Evolutionary conservation across 2,329 filamentous ascomycete genomes (phyloP).

Genomic region (Pyrenophora tritici-repentis): DNA sequence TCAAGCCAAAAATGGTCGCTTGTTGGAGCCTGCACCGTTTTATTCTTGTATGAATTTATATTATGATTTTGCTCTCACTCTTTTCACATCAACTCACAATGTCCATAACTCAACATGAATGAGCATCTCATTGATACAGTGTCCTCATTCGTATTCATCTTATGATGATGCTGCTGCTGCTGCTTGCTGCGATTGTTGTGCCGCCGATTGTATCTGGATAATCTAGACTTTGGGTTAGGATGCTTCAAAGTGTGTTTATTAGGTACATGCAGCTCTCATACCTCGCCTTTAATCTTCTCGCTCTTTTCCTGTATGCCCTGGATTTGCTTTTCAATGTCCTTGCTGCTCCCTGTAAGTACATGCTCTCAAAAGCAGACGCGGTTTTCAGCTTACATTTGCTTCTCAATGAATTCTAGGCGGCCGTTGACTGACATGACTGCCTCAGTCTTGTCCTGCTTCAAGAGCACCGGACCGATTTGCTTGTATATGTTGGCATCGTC

Average conservation of each 20-base stretch:
- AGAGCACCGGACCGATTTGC: conserved; percentile 84
- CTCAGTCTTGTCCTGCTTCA: conserved; percentile 93
- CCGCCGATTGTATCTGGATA: conserved; percentile 32
- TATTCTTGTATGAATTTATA: neutral
- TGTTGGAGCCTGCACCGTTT: neutral
- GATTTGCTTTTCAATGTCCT: conserved; percentile 70
- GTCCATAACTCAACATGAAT: neutral
- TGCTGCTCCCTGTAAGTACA: conserved; percentile 50
- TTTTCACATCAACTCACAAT: too few species aligned
- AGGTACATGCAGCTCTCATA: conserved; percentile 37
- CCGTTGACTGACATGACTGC: conserved; percentile 90
- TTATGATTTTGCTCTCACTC: too few species aligned
- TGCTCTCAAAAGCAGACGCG: neutral
- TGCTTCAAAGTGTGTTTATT: neutral
- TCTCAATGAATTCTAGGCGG: conserved; percentile 86
- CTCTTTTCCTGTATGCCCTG: conserved; percentile 66
- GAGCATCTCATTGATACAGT: conserved; percentile 8
- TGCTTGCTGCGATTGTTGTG: conserved; percentile 33
- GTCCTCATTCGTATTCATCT: neutral
- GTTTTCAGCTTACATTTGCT: conserved; percentile 74
- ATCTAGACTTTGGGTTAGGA: conserved; percentile 26
- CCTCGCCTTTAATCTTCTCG: conserved; percentile 68
- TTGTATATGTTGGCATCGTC: conserved; percentile 94
- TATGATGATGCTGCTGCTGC: conserved; percentile 19
- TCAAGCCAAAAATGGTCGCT: neutral